These are phyloP conservation scores for Tetrapisispora taiwanensis DNA, from an alignment of 805 yeast species.

Conservation along the genomic window DNA sequence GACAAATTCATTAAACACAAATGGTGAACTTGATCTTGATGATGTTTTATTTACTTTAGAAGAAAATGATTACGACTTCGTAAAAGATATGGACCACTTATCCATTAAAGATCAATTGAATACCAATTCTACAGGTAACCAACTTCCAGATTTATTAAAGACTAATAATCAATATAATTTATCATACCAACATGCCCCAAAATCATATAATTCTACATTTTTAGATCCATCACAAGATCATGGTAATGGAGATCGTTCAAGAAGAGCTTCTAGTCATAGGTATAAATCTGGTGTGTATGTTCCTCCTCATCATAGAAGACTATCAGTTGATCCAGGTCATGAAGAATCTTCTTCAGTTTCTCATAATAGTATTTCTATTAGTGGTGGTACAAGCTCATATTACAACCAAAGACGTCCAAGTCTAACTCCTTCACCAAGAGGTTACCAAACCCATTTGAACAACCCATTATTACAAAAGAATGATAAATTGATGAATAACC, in stretches of 20 bases:
- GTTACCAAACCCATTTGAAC: not conserved
- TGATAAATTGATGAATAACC: not conserved
- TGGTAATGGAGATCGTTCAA: not conserved
- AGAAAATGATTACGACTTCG: constrained; percentile 27
- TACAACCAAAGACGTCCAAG: constrained; percentile 7
- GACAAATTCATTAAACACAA: not conserved
- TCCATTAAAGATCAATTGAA: constrained; percentile 11
- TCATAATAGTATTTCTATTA: constrained; percentile 14
- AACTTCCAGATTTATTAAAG: constrained; percentile 25
- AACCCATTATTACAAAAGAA: not conserved
- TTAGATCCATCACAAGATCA: not conserved
- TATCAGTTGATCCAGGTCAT: constrained; percentile 10
- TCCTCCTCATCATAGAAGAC: constrained; percentile 46
- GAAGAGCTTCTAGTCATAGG: constrained; percentile 8
- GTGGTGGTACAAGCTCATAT: constrained; percentile 4
- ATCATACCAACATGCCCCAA: not conserved
- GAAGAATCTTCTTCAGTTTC: constrained; percentile 20
- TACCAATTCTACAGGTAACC: constrained; percentile 5
- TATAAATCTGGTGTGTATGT: constrained; percentile 31
- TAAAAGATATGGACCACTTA: constrained; percentile 20
- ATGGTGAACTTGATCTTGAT: constrained; percentile 23
- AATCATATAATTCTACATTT: not conserved
- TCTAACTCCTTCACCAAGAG: constrained; percentile 2
- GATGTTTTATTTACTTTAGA: constrained; percentile 28
- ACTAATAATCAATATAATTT: constrained; percentile 5